These are phyloP conservation scores for Umbelopsis sp. DNA, from an alignment of 192 early-diverging fungal species.

Conservation along the genomic window DNA sequence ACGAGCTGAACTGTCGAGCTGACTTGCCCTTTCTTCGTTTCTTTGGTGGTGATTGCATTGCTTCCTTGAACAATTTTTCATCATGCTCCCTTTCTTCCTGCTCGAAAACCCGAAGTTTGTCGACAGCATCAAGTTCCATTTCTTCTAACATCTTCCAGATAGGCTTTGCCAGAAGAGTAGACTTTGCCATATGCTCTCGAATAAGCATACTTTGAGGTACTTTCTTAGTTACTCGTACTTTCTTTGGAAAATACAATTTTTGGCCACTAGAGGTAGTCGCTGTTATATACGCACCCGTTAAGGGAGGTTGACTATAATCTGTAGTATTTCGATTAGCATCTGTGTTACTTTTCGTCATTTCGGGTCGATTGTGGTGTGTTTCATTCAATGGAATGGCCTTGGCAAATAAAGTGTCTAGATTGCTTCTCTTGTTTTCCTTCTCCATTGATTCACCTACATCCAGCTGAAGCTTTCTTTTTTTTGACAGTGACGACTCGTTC, in stretches of 20 bases:
- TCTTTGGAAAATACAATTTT: slow-evolving; percentile 47
- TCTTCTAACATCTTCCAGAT: slow-evolving; percentile 26
- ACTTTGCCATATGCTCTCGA: background rate
- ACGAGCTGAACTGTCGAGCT: background rate
- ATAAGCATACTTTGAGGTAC: slow-evolving; percentile 10
- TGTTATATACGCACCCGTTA: slow-evolving; percentile 42
- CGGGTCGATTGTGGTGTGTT: background rate
- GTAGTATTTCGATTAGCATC: background rate
- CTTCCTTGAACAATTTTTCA: slow-evolving; percentile 5
- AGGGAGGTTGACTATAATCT: slow-evolving; percentile 44
- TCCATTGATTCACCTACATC: background rate
- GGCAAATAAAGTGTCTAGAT: background rate
- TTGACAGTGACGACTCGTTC: background rate
- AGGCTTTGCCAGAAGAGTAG: slow-evolving; percentile 22
- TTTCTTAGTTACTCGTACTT: slow-evolving; percentile 13
- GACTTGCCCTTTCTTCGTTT: slow-evolving; percentile 13
- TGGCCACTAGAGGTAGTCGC: slow-evolving; percentile 38
- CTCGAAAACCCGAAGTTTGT: slow-evolving; percentile 2
- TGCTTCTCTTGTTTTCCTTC: background rate
- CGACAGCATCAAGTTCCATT: background rate
- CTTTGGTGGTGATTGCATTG: background rate
- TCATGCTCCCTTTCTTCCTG: slow-evolving; percentile 15
- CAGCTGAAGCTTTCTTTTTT: background rate
- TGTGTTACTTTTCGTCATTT: background rate
- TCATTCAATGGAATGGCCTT: background rate